phyloP scores from a whole-genome alignment of 352 stramenopile genomes.

The Peronospora destructor region DNA sequence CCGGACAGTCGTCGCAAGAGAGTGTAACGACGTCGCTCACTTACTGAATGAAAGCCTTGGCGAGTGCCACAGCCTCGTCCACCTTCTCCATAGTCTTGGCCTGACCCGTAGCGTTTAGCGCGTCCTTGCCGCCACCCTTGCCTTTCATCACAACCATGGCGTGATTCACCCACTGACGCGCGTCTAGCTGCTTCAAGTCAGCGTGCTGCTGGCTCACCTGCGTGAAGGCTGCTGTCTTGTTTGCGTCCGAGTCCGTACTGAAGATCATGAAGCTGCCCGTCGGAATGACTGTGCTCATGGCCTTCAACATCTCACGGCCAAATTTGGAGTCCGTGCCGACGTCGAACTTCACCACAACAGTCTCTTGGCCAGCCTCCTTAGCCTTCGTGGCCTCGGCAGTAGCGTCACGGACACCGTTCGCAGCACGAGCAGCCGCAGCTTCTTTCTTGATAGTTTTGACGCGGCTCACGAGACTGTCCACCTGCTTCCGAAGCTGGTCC shows the following conservation, averaged over 20 bases:
- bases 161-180: slow-evolving; percentile 91
- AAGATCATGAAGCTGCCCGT: slow-evolving; percentile 91
- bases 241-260: slow-evolving; percentile 84
- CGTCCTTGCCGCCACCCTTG: slow-evolving; percentile 92
- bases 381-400: slow-evolving; percentile 46
- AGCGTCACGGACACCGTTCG: slow-evolving; percentile 63
- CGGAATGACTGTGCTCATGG: slow-evolving; percentile 68
- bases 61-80: slow-evolving; percentile 56
- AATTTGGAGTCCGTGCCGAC: slow-evolving; percentile 93
- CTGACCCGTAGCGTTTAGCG: slow-evolving; percentile 64
- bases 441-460: slow-evolving; percentile 83
- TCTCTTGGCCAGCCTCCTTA: slow-evolving; percentile 51
- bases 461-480: slow-evolving; percentile 64
- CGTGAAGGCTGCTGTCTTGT: slow-evolving; percentile 91
- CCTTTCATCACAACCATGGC: slow-evolving; percentile 89
- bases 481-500: slow-evolving; percentile 69
- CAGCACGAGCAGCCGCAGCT: slow-evolving; percentile 51
- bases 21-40: slow-evolving; percentile 23
- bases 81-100: slow-evolving; percentile 72
- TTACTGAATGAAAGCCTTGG: slow-evolving; percentile 54
- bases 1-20: not conserved
- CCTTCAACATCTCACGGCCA: slow-evolving; percentile 91
- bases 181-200: slow-evolving; percentile 69
- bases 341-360: slow-evolving; percentile 88
- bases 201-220: slow-evolving; percentile 83